Conservation (phyloP, 306 rosid species). For the Purshia tridentata region DNA sequence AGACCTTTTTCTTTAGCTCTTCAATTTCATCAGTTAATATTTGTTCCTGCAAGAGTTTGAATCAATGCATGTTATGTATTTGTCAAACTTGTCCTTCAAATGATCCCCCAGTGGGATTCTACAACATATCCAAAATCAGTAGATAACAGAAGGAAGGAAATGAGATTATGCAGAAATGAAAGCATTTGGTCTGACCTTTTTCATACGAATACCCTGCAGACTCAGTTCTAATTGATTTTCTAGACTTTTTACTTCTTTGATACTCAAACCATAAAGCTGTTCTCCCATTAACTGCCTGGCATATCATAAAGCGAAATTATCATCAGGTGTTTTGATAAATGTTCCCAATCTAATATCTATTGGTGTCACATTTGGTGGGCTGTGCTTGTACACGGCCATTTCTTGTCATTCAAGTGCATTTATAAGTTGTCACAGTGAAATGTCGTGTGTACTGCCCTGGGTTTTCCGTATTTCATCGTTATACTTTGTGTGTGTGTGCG, state of each 20-base stretch:
- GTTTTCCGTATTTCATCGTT: too few relatives aligned
- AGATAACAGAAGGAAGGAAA: background rate
- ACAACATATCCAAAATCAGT: background rate
- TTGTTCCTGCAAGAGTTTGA: constrained; percentile 37
- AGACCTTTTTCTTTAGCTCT: constrained; percentile 39
- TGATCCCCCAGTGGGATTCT: background rate
- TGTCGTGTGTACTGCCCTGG: too few relatives aligned
- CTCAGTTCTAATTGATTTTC: constrained; percentile 64
- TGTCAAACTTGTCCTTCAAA: background rate
- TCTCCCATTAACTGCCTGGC: constrained; percentile 64
- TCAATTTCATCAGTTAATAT: constrained; percentile 35
- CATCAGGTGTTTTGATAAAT: background rate
- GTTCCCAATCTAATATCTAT: background rate
- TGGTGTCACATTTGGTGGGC: too few relatives aligned
- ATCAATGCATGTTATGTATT: background rate
- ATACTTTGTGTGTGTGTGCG: background rate
- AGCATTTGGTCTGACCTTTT: constrained; percentile 45
- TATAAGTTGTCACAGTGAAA: too few relatives aligned
- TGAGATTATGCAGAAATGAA: background rate
- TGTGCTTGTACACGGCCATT: too few relatives aligned
- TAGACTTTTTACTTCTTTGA: constrained; percentile 55
- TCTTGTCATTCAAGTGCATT: too few relatives aligned
- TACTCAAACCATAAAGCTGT: constrained; percentile 58
- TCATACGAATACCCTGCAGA: constrained; percentile 55
- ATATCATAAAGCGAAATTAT: constrained; percentile 2